phyloP scores from a whole-genome alignment of 768 basidiomycete genomes.

The Lactarius vividus region DNA sequence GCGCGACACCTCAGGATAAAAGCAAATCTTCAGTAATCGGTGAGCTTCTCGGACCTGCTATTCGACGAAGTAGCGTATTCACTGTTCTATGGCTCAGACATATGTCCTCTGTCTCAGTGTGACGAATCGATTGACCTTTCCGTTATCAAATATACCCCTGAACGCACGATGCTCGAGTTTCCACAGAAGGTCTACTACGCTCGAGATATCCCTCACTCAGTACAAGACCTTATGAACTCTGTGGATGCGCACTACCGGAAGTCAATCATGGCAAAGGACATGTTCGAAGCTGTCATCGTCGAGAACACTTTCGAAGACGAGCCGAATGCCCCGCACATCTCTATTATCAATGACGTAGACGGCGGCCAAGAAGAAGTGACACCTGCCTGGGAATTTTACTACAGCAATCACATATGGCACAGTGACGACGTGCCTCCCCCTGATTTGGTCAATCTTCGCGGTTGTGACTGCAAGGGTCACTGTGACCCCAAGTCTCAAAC shows the following conservation, averaged over 20 bases:
- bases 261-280: conserved; percentile 43
- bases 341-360: conserved; percentile 66
- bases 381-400: conserved; percentile 85
- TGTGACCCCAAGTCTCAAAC: conserved; percentile 74
- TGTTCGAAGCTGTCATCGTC: conserved; percentile 65
- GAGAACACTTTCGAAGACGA: conserved; percentile 68
- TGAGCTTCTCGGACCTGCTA: conserved; percentile 2
- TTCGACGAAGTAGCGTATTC: background rate
- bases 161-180: conserved; percentile 24
- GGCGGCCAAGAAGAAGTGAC: conserved; percentile 51
- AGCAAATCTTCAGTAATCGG: background rate
- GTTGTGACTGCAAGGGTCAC: conserved; percentile 72
- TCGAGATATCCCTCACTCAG: conserved; percentile 54
- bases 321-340: conserved; percentile 63
- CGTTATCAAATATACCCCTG: conserved; percentile 22
- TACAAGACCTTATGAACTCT: conserved; percentile 67
- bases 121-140: conserved; percentile 4
- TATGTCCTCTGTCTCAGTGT: background rate
- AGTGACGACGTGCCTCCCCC: conserved; percentile 66
- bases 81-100: background rate
- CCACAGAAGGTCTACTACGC: conserved; percentile 35
- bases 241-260: conserved; percentile 42
- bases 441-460: conserved; percentile 51
- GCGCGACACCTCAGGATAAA: background rate
- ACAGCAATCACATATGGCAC: conserved; percentile 80